Evolutionary conservation across 2,329 filamentous ascomycete species (phyloP), one percentile per base, ranked within the genome.

Genomic region (Drechmeria coniospora): DNA sequence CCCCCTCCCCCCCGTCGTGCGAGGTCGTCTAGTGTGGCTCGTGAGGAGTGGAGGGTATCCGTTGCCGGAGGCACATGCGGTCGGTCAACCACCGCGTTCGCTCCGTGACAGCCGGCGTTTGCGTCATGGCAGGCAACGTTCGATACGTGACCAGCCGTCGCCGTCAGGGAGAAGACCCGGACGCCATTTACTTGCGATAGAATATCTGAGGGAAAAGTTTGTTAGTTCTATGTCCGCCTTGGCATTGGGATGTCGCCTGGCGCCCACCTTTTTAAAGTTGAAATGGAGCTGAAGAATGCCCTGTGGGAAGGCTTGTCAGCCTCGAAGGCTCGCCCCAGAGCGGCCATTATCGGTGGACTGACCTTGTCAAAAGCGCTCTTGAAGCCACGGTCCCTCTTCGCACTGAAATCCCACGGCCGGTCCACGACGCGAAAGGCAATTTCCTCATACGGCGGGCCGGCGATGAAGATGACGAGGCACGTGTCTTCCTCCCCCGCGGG

Each of bases 341-440:
- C 18, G 34, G 33, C 28, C 28, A 37, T 14, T 19, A 32, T 33
- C 25, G 27, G 31, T 14, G 15, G 20, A 57, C 70, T 38, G 71
- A 90, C 83, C 75, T 93, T 94, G 56, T 98, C 90, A 53, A 95
- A 98, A 37, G 80, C 92, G 55, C 86, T 94, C 51, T 73, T 86
- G 57, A 95, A 98, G 1, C 90, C 92, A 33, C 90, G 71, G 44
- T 98, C 90, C 43, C 78, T 72, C 57, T 94, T 95, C 3, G 87
- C 82, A 50, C 83, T 93, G 50, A 94, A 98, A 53, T 98, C 90
- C 90, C 90, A 98, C 55, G 98, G 90, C 38, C 90, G 87, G 54
- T 98, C 90, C 21, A 98, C 86, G 40, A 98, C 94, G 21, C 87
- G 74, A 48, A 98, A 98, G 7, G 87, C 90, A 46, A 98, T 78